Conservation (phyloP, 2,329 filamentous ascomycete species). For the Talaromyces sp. region DNA sequence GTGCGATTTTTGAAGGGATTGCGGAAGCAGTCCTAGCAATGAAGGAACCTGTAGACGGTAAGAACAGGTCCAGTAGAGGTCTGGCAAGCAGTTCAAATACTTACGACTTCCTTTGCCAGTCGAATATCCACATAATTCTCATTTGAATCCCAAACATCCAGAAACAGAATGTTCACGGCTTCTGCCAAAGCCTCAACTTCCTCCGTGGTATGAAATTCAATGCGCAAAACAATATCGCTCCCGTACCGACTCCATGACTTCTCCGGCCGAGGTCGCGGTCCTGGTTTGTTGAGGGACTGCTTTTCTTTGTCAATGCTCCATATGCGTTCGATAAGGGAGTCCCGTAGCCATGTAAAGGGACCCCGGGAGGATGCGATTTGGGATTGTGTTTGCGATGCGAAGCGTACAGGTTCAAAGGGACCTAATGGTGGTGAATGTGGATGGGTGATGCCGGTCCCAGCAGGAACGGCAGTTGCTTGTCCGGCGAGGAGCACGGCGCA, state of each 20-base stretch:
- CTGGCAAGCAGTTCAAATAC: constrained; percentile 21
- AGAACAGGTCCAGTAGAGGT: not conserved
- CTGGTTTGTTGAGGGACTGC: constrained; percentile 19
- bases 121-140: constrained; percentile 79
- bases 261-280: constrained; percentile 25
- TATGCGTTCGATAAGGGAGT: constrained; percentile 41
- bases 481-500: constrained; percentile 18
- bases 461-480: constrained; percentile 28
- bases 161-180: constrained; percentile 67
- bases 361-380: constrained; percentile 26
- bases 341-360: constrained; percentile 37
- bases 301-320: constrained; percentile 34
- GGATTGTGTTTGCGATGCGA: constrained; percentile 26
- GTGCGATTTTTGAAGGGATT: constrained; percentile 65
- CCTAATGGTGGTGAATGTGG: constrained; percentile 20
- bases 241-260: constrained; percentile 56
- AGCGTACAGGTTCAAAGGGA: constrained; percentile 26
- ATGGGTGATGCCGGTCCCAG: constrained; percentile 31
- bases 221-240: constrained; percentile 81
- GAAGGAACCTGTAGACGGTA: constrained; percentile 53
- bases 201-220: constrained; percentile 65
- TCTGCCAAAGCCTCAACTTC: constrained; percentile 68
- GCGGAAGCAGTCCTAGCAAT: constrained; percentile 71
- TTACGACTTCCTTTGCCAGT: constrained; percentile 67
- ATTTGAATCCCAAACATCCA: constrained; percentile 88